These are phyloP conservation scores for Cutaneotrichosporon sp. DNA, from an alignment of 1,284 basidiomycete genomes.

Conservation along the genomic window DNA sequence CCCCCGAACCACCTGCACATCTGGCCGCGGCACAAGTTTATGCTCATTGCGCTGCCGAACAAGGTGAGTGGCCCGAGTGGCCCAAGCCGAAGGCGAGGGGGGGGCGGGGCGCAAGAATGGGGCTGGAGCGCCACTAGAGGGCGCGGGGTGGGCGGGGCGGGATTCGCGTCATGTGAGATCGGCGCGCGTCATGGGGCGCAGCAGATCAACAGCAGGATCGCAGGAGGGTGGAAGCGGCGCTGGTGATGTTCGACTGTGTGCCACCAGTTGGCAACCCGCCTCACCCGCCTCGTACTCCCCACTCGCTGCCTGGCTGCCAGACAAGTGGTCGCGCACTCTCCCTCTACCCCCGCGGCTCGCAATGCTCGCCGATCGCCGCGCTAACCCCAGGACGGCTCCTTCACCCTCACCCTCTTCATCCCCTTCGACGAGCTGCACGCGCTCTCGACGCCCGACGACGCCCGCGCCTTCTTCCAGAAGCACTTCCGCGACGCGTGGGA, in stretches of 20 bases:
- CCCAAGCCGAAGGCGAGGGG: not conserved
- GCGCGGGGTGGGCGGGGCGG: too few relatives aligned
- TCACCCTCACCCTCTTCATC: conserved; percentile 80
- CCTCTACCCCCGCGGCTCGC: too few relatives aligned
- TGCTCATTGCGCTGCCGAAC: conserved; percentile 98
- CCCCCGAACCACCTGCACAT: conserved; percentile 97
- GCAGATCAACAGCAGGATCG: too few relatives aligned
- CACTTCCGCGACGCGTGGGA: conserved; percentile 86
- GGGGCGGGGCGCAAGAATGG: not conserved
- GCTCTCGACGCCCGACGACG: conserved; percentile 63
- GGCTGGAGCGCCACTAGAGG: too few relatives aligned
- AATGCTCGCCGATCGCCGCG: not conserved
- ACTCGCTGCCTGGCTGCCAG: too few relatives aligned
- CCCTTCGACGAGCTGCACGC: conserved; percentile 75
- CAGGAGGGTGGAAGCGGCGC: too few relatives aligned
- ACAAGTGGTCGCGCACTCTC: too few relatives aligned
- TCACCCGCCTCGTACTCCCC: too few relatives aligned
- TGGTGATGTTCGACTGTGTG: too few relatives aligned
- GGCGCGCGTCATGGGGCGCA: too few relatives aligned
- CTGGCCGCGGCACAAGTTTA: conserved; percentile 97
- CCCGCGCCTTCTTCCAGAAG: conserved; percentile 73
- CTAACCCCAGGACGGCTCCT: conserved; percentile 53
- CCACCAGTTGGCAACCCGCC: too few relatives aligned
- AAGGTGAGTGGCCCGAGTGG: conserved; percentile 61
- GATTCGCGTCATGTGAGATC: too few relatives aligned